A percentile compares a stretch with the other conserved stretches of the same genome.
Conservation (phyloP, 1,284 basidiomycete species). For the Microbotryum lychnidis-dioicae region DNA sequence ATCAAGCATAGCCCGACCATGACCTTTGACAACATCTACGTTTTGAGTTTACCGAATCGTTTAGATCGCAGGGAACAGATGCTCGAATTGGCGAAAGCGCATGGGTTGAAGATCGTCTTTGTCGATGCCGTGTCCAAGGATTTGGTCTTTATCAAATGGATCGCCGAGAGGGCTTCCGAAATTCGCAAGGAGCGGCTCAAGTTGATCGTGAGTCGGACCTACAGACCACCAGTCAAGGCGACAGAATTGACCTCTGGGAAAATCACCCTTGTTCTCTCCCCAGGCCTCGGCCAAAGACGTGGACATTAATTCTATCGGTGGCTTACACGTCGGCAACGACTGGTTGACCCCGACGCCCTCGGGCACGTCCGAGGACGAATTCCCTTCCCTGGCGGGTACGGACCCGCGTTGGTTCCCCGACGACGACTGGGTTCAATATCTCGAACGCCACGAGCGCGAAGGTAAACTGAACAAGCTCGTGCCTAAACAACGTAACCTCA, state of each 20-base stretch:
- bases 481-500: neutral
- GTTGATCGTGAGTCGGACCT: conserved; percentile 17
- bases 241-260: neutral
- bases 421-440: conserved; percentile 6
- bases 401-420: conserved; percentile 2
- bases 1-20: conserved; percentile 28
- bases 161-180: conserved; percentile 33
- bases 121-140: conserved; percentile 33
- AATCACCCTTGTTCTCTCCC: neutral
- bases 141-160: conserved; percentile 33
- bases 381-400: no score
- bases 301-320: conserved; percentile 17
- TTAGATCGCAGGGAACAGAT: conserved; percentile 33
- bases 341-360: conserved; percentile 25
- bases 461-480: conserved; percentile 10
- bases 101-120: conserved; percentile 32
- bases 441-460: conserved; percentile 7
- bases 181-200: conserved; percentile 22
- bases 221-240: no score
- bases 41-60: conserved; percentile 33
- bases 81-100: conserved; percentile 31
- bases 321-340: conserved; percentile 15
- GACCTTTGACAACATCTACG: conserved; percentile 35
- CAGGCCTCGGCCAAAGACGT: conserved; percentile 7
- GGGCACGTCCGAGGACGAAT: neutral